Conservation (phyloP, 106 monocot species). For the Cymbidium sinense region DNA sequence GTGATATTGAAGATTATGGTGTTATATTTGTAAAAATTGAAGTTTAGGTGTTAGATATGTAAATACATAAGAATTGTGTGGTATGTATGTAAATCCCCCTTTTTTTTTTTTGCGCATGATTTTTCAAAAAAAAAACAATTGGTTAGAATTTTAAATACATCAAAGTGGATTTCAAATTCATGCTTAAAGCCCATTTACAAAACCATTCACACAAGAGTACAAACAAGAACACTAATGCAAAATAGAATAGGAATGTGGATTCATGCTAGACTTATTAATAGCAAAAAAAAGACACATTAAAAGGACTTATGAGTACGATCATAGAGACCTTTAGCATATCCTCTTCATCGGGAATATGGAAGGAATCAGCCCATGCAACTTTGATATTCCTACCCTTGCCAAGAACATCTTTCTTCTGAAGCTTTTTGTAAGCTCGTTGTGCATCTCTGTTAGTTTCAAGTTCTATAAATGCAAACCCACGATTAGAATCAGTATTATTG, state of each 20-base stretch:
- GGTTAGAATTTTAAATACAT: not conserved
- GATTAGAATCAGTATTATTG: slow-evolving; percentile 41
- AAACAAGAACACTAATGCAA: not conserved
- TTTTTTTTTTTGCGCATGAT: not conserved
- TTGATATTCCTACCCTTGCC: slow-evolving; percentile 62
- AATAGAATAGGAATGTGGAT: not conserved
- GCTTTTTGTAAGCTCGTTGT: slow-evolving; percentile 64
- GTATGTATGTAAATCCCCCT: not conserved
- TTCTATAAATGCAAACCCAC: slow-evolving; percentile 91
- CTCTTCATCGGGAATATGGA: slow-evolving; percentile 75
- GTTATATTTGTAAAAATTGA: too few species aligned
- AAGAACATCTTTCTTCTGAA: slow-evolving; percentile 78
- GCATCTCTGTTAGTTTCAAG: slow-evolving; percentile 90
- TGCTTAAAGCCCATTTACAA: not conserved
- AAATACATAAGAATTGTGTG: too few species aligned
- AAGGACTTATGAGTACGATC: not conserved
- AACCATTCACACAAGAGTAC: not conserved
- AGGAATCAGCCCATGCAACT: slow-evolving; percentile 82
- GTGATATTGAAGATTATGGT: too few species aligned
- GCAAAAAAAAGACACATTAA: not conserved
- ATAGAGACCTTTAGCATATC: slow-evolving; percentile 73
- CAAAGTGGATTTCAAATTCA: not conserved
- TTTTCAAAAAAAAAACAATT: too few species aligned
- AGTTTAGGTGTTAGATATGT: too few species aligned
- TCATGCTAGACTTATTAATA: not conserved